phyloP scores from a whole-genome alignment of 768 basidiomycete genomes.

The Artomyces pyxidatus region DNA sequence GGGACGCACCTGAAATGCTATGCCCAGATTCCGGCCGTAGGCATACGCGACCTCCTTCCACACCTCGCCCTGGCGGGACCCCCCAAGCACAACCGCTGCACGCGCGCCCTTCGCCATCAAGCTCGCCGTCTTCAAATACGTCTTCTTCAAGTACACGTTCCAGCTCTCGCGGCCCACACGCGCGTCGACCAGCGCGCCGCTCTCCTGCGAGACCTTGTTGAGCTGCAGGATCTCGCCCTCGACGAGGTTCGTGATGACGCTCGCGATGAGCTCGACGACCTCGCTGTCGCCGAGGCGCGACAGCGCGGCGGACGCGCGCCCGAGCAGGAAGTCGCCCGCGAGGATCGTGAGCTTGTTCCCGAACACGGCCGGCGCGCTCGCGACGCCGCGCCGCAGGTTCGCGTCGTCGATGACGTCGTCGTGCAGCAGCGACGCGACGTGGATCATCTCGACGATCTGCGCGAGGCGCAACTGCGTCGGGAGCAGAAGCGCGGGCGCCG shows the following conservation, averaged over 20 bases:
- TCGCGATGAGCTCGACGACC: slow-evolving; percentile 88
- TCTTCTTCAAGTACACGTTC: slow-evolving; percentile 82
- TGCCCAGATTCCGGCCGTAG: slow-evolving; percentile 84
- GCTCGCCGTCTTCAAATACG: slow-evolving; percentile 88
- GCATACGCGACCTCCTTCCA: slow-evolving; percentile 89
- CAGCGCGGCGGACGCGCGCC: slow-evolving; percentile 81
- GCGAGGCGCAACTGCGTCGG: slow-evolving; percentile 90
- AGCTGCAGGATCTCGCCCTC: slow-evolving; percentile 92
- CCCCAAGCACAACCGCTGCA: slow-evolving; percentile 82
- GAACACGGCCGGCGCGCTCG: slow-evolving; percentile 67
- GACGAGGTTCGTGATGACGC: slow-evolving; percentile 91
- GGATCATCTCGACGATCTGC: slow-evolving; percentile 97
- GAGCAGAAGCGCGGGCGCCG: slow-evolving; percentile 40
- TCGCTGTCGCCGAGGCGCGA: slow-evolving; percentile 80
- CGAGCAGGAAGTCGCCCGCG: slow-evolving; percentile 92
- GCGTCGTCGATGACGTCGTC: slow-evolving; percentile 82
- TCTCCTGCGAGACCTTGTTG: slow-evolving; percentile 40
- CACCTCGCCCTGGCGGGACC: slow-evolving; percentile 63
- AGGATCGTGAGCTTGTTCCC: slow-evolving; percentile 93
- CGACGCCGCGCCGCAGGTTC: slow-evolving; percentile 58
- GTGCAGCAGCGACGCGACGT: slow-evolving; percentile 89
- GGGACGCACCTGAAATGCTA: slow-evolving; percentile 81
- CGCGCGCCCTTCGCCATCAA: slow-evolving; percentile 84
- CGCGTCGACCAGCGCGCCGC: slow-evolving; percentile 21
- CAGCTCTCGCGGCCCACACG: slow-evolving; percentile 43